Percentiles rank a stretch among this genome's conserved stretches.
These are phyloP conservation scores for Phytophthora boehmeriae DNA, from an alignment of 352 stramenopile species.

Conservation along the genomic window DNA sequence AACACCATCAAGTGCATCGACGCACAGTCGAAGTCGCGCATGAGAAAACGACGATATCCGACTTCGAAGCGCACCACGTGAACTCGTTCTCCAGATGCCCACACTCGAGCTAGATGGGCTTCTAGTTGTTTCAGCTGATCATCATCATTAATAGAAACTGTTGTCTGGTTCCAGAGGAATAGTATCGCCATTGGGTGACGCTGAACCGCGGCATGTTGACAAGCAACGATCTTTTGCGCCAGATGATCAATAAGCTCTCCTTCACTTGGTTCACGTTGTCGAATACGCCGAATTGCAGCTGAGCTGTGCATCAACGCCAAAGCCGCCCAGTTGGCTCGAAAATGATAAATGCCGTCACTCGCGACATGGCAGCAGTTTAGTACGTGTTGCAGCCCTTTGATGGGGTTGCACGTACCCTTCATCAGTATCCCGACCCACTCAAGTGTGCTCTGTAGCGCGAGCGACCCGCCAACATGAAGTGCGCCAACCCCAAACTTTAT, in stretches of 20 bases:
- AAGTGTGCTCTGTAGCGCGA: conserved; percentile 24
- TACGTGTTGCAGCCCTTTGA: conserved; percentile 33
- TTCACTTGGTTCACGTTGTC: conserved; percentile 14
- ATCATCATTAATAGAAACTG: conserved; percentile 8
- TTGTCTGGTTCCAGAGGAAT: conserved; percentile 40
- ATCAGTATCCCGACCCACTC: conserved; percentile 36
- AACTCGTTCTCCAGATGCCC: conserved; percentile 21
- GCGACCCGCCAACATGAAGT: conserved; percentile 35
- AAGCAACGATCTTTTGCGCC: background rate
- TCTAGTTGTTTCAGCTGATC: conserved; percentile 14
- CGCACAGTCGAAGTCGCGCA: conserved; percentile 32
- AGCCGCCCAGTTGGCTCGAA: conserved; percentile 37
- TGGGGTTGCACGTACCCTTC: conserved; percentile 26
- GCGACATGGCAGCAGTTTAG: conserved; percentile 18
- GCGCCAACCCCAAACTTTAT: conserved; percentile 41
- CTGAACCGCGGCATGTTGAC: conserved; percentile 21
- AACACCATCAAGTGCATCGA: conserved; percentile 40
- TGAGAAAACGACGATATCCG: conserved; percentile 34
- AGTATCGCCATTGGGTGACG: conserved; percentile 37
- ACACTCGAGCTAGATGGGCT: conserved; percentile 11
- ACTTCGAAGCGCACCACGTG: conserved; percentile 50
- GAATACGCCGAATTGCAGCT: conserved; percentile 24
- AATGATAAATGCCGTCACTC: background rate
- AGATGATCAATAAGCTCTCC: conserved; percentile 5
- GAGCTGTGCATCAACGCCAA: conserved; percentile 41